Conservation (phyloP, 2,329 filamentous ascomycete species). For the Teratosphaeria nubilosa region DNA sequence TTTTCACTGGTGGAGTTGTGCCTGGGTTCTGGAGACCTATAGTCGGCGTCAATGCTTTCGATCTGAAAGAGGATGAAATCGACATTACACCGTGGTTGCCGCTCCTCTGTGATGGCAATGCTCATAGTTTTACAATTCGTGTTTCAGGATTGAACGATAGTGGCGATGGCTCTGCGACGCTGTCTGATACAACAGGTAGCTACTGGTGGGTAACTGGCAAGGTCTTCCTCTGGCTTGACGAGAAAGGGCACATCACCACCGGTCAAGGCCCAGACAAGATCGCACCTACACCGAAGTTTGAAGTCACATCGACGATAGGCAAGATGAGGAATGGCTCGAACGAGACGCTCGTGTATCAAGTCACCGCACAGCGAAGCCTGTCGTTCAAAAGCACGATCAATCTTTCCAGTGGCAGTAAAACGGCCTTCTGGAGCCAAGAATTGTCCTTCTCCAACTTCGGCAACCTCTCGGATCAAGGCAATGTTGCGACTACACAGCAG, state of each 20-base stretch:
- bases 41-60: slow-evolving; percentile 69
- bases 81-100: slow-evolving; percentile 71
- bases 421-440: slow-evolving; percentile 48
- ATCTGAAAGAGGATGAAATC: slow-evolving; percentile 69
- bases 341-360: slow-evolving; percentile 44
- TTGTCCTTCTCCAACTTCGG: slow-evolving; percentile 49
- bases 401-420: slow-evolving; percentile 36
- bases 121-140: slow-evolving; percentile 58
- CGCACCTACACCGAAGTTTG: slow-evolving; percentile 37
- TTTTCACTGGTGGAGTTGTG: slow-evolving; percentile 73
- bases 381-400: slow-evolving; percentile 43
- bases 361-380: slow-evolving; percentile 47
- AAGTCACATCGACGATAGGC: slow-evolving; percentile 40
- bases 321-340: slow-evolving; percentile 45
- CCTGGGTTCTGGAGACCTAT: slow-evolving; percentile 69
- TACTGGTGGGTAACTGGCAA: slow-evolving; percentile 73
- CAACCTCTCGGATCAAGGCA: slow-evolving; percentile 44
- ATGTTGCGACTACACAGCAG: slow-evolving; percentile 44
- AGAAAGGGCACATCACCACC: slow-evolving; percentile 37
- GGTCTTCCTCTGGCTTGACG: slow-evolving; percentile 65
- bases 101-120: slow-evolving; percentile 52
- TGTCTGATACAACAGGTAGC: slow-evolving; percentile 49
- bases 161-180: slow-evolving; percentile 34
- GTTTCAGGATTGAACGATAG: slow-evolving; percentile 56
- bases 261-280: slow-evolving; percentile 35